Conservation (phyloP, 75 land plant species). For the Pinus taeda region DNA sequence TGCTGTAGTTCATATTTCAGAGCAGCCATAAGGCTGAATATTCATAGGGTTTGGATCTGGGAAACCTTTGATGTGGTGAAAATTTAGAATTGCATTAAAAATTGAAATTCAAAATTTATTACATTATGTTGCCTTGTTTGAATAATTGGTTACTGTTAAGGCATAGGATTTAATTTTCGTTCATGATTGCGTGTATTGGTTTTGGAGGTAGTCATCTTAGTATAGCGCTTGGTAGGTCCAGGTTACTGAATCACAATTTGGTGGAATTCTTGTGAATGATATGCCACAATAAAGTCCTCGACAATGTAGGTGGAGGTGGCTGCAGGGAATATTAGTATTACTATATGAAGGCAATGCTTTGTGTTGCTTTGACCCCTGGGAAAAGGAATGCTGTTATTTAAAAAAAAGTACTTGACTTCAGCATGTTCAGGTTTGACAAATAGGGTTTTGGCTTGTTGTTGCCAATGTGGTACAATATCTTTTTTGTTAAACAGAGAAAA, state of each 20-base stretch:
- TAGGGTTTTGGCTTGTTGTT: not conserved
- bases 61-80: no score
- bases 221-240: not conserved
- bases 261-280: not conserved
- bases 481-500: not conserved
- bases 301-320: not conserved
- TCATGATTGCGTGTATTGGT: no score
- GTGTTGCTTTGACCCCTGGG: not conserved
- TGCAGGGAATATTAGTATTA: not conserved
- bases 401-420: not conserved
- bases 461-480: not conserved
- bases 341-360: not conserved
- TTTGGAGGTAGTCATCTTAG: not conserved
- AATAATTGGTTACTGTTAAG: no score
- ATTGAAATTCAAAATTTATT: no score
- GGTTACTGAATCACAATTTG: not conserved
- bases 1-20: no score
- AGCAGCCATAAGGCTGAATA: no score
- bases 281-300: not conserved
- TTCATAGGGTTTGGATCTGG: no score
- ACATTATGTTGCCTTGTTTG: no score
- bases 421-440: not conserved
- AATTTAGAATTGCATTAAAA: no score
- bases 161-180: no score
- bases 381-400: not conserved